These are phyloP conservation scores for Wallacemonas rigidus DNA, from an alignment of 208 protist species.

Conservation along the genomic window DNA sequence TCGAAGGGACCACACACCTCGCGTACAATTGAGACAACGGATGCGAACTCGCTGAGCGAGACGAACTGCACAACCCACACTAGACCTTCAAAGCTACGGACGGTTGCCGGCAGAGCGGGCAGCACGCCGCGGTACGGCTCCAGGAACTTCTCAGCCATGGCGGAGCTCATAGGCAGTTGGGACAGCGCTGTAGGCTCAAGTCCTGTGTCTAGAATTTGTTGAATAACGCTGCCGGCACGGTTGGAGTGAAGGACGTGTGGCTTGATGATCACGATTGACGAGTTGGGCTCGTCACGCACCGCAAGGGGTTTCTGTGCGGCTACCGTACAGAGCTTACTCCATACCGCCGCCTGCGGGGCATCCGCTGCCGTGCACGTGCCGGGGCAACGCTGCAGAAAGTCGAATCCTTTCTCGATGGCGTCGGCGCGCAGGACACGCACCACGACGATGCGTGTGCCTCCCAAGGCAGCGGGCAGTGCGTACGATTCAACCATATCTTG, in stretches of 20 bases:
- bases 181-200: slow-evolving; percentile 69
- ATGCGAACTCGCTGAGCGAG: slow-evolving; percentile 42
- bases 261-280: slow-evolving; percentile 82
- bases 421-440: slow-evolving; percentile 36
- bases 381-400: slow-evolving; percentile 54
- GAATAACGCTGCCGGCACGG: slow-evolving; percentile 47
- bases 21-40: slow-evolving; percentile 64
- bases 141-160: slow-evolving; percentile 55
- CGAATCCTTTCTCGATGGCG: slow-evolving; percentile 66
- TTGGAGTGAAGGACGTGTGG: slow-evolving; percentile 52
- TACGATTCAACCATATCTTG: slow-evolving; percentile 32
- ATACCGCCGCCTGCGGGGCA: slow-evolving; percentile 52
- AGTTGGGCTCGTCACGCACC: slow-evolving; percentile 64
- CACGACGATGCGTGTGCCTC: slow-evolving; percentile 54
- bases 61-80: slow-evolving; percentile 84
- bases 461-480: slow-evolving; percentile 50
- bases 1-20: slow-evolving; percentile 83
- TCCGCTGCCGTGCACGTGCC: slow-evolving; percentile 56
- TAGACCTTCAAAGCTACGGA: slow-evolving; percentile 50
- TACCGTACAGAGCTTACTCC: slow-evolving; percentile 36
- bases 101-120: slow-evolving; percentile 54
- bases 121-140: slow-evolving; percentile 81
- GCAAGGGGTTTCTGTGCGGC: slow-evolving; percentile 58
- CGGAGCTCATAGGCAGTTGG: slow-evolving; percentile 55
- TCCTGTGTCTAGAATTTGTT: slow-evolving; percentile 58